Percentiles rank a stretch among this genome's conserved stretches.
These are phyloP conservation scores for Bigelowiella natans DNA, from an alignment of 78 protist genomes.

Conservation along the genomic window DNA sequence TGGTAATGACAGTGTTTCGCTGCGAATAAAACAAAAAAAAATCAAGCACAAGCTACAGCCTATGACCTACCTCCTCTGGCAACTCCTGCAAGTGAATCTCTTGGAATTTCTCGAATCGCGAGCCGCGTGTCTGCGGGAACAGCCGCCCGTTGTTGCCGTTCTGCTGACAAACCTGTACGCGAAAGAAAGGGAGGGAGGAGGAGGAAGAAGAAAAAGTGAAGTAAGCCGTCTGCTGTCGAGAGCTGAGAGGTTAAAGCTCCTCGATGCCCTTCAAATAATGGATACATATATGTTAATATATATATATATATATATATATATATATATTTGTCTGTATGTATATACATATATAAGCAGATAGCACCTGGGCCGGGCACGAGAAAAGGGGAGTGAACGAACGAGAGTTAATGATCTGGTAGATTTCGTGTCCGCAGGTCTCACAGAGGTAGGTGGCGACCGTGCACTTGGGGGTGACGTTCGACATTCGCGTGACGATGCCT, in stretches of 20 bases:
- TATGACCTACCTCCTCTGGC: conserved; percentile 11
- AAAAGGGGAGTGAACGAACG: conserved; percentile 35
- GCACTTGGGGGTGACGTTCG: conserved; percentile 81
- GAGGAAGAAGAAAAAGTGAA: conserved; percentile 4
- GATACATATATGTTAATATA: no score
- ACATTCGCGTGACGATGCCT: conserved; percentile 81
- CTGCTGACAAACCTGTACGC: conserved; percentile 24
- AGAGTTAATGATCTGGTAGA: conserved; percentile 65
- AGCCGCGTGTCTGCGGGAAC: conserved; percentile 84
- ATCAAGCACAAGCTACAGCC: neutral
- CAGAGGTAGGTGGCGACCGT: conserved; percentile 91
- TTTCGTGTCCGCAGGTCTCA: conserved; percentile 73
- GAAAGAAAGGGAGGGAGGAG: conserved; percentile 44
- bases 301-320: neutral
- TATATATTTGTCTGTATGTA: no score
- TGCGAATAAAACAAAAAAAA: neutral
- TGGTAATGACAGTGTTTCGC: no score
- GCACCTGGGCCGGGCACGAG: conserved; percentile 28
- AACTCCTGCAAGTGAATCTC: conserved; percentile 91
- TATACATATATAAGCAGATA: neutral
- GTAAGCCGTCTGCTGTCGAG: neutral
- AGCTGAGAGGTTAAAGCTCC: no score
- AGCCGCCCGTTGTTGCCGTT: conserved; percentile 28
- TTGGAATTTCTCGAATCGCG: conserved; percentile 85
- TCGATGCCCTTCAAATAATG: neutral